These are phyloP conservation scores for Aspergillus hortae DNA, from an alignment of 2,329 filamentous ascomycete genomes.

Conservation along the genomic window DNA sequence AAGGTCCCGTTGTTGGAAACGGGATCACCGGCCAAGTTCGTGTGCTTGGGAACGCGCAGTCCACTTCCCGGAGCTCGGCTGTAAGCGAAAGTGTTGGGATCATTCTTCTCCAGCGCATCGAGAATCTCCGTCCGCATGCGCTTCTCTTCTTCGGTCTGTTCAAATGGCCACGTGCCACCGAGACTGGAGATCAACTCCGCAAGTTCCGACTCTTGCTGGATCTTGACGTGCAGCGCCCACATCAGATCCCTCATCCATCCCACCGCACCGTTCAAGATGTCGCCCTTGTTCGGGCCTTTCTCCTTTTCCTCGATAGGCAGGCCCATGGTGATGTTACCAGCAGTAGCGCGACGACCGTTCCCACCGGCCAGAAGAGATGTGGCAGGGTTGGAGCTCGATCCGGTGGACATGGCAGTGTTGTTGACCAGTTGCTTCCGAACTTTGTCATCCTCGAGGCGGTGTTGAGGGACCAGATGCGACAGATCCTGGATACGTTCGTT, in stretches of 20 bases:
- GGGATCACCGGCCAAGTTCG: conserved; percentile 81
- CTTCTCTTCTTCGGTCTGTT: conserved; percentile 84
- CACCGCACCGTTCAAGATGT: conserved; percentile 94
- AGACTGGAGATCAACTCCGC: conserved; percentile 69
- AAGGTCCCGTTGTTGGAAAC: conserved; percentile 50
- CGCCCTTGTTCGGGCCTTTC: conserved; percentile 97
- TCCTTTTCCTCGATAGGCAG: conserved; percentile 95
- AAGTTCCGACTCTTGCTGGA: conserved; percentile 84
- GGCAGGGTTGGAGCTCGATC: conserved; percentile 55
- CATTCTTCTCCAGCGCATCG: conserved; percentile 80
- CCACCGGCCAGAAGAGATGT: conserved; percentile 86
- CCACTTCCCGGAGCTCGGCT: conserved; percentile 78
- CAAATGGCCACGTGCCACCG: conserved; percentile 73
- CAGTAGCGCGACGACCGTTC: conserved; percentile 72
- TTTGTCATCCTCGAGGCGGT: conserved; percentile 94
- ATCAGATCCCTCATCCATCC: conserved; percentile 97
- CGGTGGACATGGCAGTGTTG: conserved; percentile 80
- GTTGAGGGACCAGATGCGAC: conserved; percentile 84
- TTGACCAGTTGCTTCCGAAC: conserved; percentile 92
- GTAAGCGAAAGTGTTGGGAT: conserved; percentile 73
- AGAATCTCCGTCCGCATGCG: conserved; percentile 93
- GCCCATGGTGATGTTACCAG: conserved; percentile 85
- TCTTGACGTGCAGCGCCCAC: conserved; percentile 90
- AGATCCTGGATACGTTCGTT: conserved; percentile 98
- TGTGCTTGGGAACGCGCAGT: conserved; percentile 87